Evolutionary conservation across 768 basidiomycete species (phyloP), one percentile per base, ranked within the genome.

Genomic region (Neoboletus magnificus): DNA sequence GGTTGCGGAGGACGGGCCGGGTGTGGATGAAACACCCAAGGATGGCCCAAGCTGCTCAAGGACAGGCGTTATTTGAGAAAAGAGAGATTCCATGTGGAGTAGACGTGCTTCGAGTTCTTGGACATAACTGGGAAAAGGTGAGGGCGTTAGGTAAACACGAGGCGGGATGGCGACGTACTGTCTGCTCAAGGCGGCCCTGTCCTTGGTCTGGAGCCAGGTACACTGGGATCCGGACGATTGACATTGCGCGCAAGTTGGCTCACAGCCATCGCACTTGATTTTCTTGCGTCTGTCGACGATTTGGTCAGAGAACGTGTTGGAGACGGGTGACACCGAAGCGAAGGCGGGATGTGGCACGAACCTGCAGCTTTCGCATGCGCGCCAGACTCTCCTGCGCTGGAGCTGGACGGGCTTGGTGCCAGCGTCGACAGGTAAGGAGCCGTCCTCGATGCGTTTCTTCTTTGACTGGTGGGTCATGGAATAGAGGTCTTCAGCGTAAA

Each of bases 291-390:
- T 91, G 70, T 33, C 49, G 41, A 54, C 39, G 66, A 58, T 50
- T 27, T 55, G 36, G 63, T 62, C 52, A 60, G 58, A 33, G 54
- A 52, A 52, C 50, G 60, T 52, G 52, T 54, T 56, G 47, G 59
- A 48, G 41, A 32, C 49, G n/a, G 52, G 59, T 60, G 58, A 58
- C 55, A 58, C 2, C 5, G 32, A 48, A 12, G 35, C 8, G 43
- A 45, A 18, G 29, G 30, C 12, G 23, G 49, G 62, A 58, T 41
- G 57, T 50, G 66, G 63, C 47, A 77, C 82, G 45, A 58, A 86
- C 91, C 91, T 84, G 78, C 91, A 93, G 64, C 85, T 85, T 76
- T 93, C 91, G 74, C 91, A 93, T 70, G 91, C 91, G 53, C 91
- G 76, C 91, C 92, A 93, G 45, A 93, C 91, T 62, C 91, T 74